Percentiles rank a stretch among this genome's conserved stretches.
These are phyloP conservation scores for Mariannaea elegans DNA, from an alignment of 2,329 filamentous ascomycete species.

Conservation along the genomic window DNA sequence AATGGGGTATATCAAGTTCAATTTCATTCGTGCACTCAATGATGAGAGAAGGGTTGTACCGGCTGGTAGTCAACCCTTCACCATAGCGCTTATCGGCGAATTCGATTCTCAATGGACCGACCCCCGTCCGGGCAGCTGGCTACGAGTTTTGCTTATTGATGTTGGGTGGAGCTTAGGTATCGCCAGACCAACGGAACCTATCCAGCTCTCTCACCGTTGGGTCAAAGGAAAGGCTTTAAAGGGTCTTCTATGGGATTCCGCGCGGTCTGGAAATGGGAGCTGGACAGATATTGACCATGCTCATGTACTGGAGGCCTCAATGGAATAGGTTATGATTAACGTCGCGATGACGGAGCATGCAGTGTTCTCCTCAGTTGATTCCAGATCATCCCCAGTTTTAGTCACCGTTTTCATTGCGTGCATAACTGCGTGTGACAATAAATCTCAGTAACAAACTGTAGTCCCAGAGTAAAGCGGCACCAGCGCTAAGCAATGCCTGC, in stretches of 20 bases:
- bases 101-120: constrained; percentile 10
- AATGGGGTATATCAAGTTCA: constrained; percentile 5
- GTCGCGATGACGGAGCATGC: too few species aligned
- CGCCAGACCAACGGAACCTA: background rate
- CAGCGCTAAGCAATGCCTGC: background rate
- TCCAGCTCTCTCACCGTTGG: constrained; percentile 1
- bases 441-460: too few species aligned
- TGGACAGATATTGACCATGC: background rate
- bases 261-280: background rate
- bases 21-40: constrained; percentile 3
- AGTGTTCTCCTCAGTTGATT: too few species aligned
- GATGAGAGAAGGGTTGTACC: background rate
- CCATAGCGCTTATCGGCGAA: constrained; percentile 3
- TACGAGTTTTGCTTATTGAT: constrained; percentile 13
- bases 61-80: background rate
- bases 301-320: too few species aligned
- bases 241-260: constrained; percentile 8
- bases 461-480: constrained; percentile 1
- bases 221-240: constrained; percentile 7
- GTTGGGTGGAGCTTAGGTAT: background rate
- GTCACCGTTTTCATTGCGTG: background rate
- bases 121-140: background rate
- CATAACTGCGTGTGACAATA: too few species aligned
- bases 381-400: too few species aligned
- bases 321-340: too few species aligned